A percentile compares a stretch with the other conserved stretches of the same genome.
phyloP scores from a whole-genome alignment of 257 asterid genomes.

The Nicotiana undulata region DNA sequence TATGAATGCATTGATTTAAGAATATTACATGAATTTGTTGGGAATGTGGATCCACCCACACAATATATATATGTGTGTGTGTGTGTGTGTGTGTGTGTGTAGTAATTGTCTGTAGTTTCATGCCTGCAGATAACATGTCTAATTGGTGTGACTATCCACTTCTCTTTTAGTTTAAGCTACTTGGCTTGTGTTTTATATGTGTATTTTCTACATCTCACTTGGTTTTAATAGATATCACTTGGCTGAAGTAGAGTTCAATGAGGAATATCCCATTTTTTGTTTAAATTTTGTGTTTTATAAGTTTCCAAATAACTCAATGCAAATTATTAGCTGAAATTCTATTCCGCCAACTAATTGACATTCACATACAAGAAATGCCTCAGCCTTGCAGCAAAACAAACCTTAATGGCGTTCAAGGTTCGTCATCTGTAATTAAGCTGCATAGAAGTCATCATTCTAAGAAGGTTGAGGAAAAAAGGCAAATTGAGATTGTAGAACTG shows the following conservation, averaged over 20 bases:
- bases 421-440: not conserved
- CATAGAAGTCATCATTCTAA: slow-evolving; percentile 20
- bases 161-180: not conserved
- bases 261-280: not conserved
- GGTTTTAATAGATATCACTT: no score
- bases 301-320: not conserved
- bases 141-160: not conserved
- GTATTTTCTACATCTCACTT: not conserved
- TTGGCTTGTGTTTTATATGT: not conserved
- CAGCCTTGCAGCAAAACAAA: not conserved
- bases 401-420: not conserved
- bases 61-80: no score
- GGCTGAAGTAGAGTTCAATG: no score
- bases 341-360: not conserved
- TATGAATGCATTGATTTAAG: no score
- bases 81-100: no score
- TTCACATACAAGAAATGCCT: not conserved
- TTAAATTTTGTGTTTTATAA: not conserved
- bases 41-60: no score
- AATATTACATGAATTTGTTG: no score
- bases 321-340: no score
- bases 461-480: slow-evolving; percentile 19
- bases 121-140: not conserved
- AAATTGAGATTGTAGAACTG: slow-evolving; percentile 69
- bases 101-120: no score